A percentile compares a stretch with the other conserved stretches of the same genome.
Evolutionary conservation across 2,329 filamentous ascomycete species (phyloP).

Genomic region (Xylariaceae sp.): DNA sequence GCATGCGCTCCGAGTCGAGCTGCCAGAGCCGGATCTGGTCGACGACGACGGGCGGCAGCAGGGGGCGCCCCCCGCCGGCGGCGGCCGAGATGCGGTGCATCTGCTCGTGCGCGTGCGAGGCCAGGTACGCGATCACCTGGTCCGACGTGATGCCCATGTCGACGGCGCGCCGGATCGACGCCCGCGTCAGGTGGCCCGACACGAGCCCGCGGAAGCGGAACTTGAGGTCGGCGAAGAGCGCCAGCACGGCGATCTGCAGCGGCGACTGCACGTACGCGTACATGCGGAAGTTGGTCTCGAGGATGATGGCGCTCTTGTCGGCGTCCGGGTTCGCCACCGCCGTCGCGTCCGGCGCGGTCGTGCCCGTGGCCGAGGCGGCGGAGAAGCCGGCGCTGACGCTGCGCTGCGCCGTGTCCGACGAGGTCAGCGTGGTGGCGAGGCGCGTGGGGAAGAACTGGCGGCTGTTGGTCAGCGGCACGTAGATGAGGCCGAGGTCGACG

Average conservation of each 20-base stretch:
- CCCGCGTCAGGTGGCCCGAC: slow-evolving; percentile 80
- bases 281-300: slow-evolving; percentile 95
- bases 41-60: slow-evolving; percentile 89
- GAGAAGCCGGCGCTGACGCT: slow-evolving; percentile 62
- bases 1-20: slow-evolving; percentile 92
- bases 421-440: slow-evolving; percentile 84
- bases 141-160: slow-evolving; percentile 86
- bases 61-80: slow-evolving; percentile 50
- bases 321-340: slow-evolving; percentile 2
- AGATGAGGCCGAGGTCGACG: slow-evolving; percentile 87
- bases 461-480: slow-evolving; percentile 52
- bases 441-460: slow-evolving; percentile 81
- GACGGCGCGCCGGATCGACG: slow-evolving; percentile 82
- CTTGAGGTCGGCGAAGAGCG: slow-evolving; percentile 78
- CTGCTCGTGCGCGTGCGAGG: slow-evolving; percentile 88
- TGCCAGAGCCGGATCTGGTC: slow-evolving; percentile 98
- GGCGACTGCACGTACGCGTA: slow-evolving; percentile 96
- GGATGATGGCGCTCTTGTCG: slow-evolving; percentile 76
- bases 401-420: slow-evolving; percentile 62
- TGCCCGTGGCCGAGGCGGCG: slow-evolving; percentile 33
- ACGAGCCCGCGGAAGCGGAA: slow-evolving; percentile 94
- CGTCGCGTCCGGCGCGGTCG: slow-evolving; percentile 5
- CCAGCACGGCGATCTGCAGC: slow-evolving; percentile 87
- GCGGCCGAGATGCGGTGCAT: slow-evolving; percentile 66
- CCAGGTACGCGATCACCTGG: slow-evolving; percentile 90